Evolutionary conservation across 805 yeast species (phyloP), one percentile per base, ranked within the genome.

Genomic region (Metschnikowia gruessii): DNA sequence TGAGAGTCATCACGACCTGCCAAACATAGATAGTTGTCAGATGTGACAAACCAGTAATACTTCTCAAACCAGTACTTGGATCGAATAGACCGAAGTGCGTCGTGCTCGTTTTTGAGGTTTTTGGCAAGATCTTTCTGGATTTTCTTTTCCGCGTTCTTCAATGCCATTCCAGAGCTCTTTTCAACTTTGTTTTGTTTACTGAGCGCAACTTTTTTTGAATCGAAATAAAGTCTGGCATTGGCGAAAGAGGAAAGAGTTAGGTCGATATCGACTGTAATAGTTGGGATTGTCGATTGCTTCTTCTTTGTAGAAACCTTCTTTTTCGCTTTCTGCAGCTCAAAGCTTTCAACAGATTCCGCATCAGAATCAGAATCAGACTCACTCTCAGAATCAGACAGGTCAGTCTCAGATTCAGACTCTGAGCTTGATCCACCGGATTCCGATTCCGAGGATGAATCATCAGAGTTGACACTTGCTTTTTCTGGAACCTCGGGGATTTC

Each of bases 11-110:
- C 97, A 52, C 89, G 81, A 1, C 97, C 98, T 39, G 91, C 89
- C 45, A 94, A 65, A 48, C 95, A 86, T 41, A 94, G 68, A 59
- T 86, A 90, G 0, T 94, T 91, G 60, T 92, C 98, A 54, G 84
- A 82, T 0, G 97, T 80, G n/a, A 91, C 72, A 60, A 94, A 94
- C 99, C 99, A 94, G 59, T 76, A 81, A 64, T 84, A 92, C 64
- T 92, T 94, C 62, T 94, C 99, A 69, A 94, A 94, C 87, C 97
- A 91, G 61, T 74, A 83, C 39, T 88, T 89, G 4, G 79, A 73
- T 39, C 97, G 76, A 28, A 86, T 69, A 32, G 78, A 81, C 51
- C 79, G 82, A 46, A 85, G 67, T 7, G 69, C 61, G 22, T 72
- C 76, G 41, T 56, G 55, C 37, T 83, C 81, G 48, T 80, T 80